phyloP scores from a whole-genome alignment of 75 land plant species.

The Pinus tabuliformis region DNA sequence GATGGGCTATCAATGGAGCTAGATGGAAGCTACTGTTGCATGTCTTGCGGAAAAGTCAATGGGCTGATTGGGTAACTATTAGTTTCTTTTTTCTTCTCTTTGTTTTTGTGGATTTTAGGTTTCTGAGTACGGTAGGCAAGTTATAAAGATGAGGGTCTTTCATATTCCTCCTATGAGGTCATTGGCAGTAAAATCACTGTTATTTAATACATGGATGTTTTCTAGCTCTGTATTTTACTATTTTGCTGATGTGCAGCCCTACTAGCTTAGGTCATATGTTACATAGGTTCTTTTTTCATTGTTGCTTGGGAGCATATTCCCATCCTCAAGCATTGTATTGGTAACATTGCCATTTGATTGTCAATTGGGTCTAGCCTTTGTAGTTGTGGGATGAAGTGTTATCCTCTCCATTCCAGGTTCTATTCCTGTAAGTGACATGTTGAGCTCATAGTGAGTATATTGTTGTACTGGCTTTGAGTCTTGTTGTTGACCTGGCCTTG shows the following conservation, averaged over 20 bases:
- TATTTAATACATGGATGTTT: background rate
- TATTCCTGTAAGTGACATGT: no score
- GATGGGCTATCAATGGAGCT: conserved; percentile 16
- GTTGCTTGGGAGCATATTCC: background rate
- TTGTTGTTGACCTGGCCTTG: no score
- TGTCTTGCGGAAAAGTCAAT: conserved; percentile 70
- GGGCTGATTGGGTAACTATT: conserved; percentile 62
- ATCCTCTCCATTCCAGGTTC: no score
- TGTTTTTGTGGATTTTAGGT: background rate
- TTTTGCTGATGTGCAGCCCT: background rate
- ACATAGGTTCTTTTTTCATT: background rate
- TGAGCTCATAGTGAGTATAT: no score
- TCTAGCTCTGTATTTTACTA: background rate
- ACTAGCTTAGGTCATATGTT: background rate
- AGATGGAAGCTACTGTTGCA: conserved; percentile 74
- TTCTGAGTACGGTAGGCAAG: background rate
- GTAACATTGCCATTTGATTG: background rate
- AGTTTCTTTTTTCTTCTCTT: background rate
- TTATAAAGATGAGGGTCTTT: background rate
- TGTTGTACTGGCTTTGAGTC: no score
- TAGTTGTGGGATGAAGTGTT: no score
- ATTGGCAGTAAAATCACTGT: background rate
- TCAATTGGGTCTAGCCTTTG: no score
- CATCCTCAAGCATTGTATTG: background rate
- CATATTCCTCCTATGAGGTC: background rate